Base-by-base conservation (phyloP, 2,329 filamentous ascomycete species). In the Endoconidiophora polonica region DNA sequence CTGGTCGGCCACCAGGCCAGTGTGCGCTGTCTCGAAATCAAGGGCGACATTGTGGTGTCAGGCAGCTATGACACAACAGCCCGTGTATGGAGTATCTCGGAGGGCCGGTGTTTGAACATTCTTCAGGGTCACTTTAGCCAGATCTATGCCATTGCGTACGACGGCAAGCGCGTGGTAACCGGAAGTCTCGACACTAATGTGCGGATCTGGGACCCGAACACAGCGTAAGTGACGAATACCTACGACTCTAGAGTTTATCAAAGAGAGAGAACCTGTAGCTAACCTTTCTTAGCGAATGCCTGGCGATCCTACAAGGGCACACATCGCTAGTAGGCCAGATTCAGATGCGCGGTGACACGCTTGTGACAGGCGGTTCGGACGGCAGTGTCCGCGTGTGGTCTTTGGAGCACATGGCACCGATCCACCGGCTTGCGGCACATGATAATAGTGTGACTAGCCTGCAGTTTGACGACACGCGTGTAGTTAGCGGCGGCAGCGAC, bases 371-470 rank as follows among this genome's bases (percentile, higher is more conserved):
- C 55, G 91, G 91, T 46, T 94, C 87, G 12, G 91, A 98, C 62
- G 91, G 91, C 22, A 94, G 87, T 18, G 91, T 98, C 46, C 76
- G 93, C 48, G 88, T 98, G 22, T 98, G 91, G 91, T 95, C 88
- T 24, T 68, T 98, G 54, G 81, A 87, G 57, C 85, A 82, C 57
- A 93, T 90, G 73, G 81, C 82, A 54, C 83, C 91, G 0, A 94
- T 98, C 54, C 91, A 98, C 66, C 79, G 91, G 43, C 73, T 98
- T 47, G 91, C 91, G 39, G 91, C 91, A 3, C 91, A 98, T 62
- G 91, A 98, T 65, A 98, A 98, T 64, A 95, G 88, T 62, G 91
- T 98, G 48, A 98, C 91, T 1, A 95, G 87, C 63, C 69, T 98
- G 57, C 91, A 98, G 61, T 98, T 98, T 62, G 91, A 98, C 60